Conservation (phyloP, 2,329 filamentous ascomycete genomes). For the Xylariaceae sp. region DNA sequence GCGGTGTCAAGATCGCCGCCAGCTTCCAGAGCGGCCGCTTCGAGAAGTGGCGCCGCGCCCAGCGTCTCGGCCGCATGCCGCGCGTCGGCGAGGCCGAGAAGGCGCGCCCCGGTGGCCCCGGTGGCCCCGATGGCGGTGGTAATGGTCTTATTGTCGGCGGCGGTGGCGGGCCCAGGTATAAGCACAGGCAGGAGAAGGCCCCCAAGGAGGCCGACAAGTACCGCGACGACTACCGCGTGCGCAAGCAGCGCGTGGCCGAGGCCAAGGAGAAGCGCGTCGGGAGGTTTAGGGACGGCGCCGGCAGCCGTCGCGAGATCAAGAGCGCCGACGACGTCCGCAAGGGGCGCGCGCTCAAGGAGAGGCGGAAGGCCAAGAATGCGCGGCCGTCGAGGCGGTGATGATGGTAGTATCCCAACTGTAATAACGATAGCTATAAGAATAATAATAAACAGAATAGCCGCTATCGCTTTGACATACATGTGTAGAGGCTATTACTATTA, state of each 20-base stretch:
- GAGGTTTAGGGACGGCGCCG: slow-evolving; percentile 71
- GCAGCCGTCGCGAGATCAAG: slow-evolving; percentile 73
- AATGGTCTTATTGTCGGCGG: slow-evolving; percentile 33
- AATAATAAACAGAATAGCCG: background rate
- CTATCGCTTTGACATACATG: background rate
- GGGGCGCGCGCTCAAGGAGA: slow-evolving; percentile 75
- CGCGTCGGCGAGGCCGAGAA: slow-evolving; percentile 81
- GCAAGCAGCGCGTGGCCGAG: slow-evolving; percentile 87
- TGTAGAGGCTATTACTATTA: background rate
- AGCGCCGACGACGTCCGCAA: slow-evolving; percentile 83
- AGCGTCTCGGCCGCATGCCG: slow-evolving; percentile 78
- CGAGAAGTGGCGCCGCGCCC: slow-evolving; percentile 86
- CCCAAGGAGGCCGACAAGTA: slow-evolving; percentile 94
- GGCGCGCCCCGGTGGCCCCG: slow-evolving; percentile 38
- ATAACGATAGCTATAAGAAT: background rate
- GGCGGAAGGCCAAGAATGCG: slow-evolving; percentile 83
- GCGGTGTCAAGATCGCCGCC: slow-evolving; percentile 93
- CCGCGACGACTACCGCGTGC: slow-evolving; percentile 85
- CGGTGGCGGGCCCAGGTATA: slow-evolving; percentile 64
- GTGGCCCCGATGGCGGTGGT: slow-evolving; percentile 44
- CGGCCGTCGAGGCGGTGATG: slow-evolving; percentile 67
- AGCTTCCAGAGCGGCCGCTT: slow-evolving; percentile 92
- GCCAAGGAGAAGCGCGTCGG: slow-evolving; percentile 84
- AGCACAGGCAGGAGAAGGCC: slow-evolving; percentile 83
- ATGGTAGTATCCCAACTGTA: background rate